Evolutionary conservation across 2,329 filamentous ascomycete genomes (phyloP), one percentile per base, ranked within the genome.

Genomic region (Penicillium glabrum): DNA sequence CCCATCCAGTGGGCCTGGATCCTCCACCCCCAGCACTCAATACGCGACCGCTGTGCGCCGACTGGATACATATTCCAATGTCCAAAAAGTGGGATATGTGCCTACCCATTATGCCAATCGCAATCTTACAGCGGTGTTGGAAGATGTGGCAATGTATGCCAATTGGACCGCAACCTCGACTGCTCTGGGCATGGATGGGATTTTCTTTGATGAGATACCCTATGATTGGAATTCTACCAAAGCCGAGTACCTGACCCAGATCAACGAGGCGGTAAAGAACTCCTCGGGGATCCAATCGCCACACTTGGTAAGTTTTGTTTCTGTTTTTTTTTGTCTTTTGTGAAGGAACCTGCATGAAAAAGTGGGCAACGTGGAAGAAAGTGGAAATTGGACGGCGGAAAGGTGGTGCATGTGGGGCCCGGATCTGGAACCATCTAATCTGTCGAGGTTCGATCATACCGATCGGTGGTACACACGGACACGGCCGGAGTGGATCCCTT

Each of bases 21-120:
- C 49, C 37, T 51, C 49, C 27, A 29, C 49, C 27, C 49, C 49
- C 27, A 16, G 10, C 26, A 51, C 49, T 23, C 49, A 51, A 24
- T 51, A 51, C 31, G 33, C 37, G 37, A 29, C 27, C 7, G 49
- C 49, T 2, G 39, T 51, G 16, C 26, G 27, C n/a, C 37, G 49
- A 44, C 37, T 51, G 49, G 41, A 27, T 19, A 44, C 49, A 7
- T 51, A 44, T 27, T 44, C 49, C 29, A 51, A 51, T 26, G 49
- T 51, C 37, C 49, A 51, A 24, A 51, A 51, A 19, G 39, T 51
- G n/a, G 49, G 49, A 35, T 51, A 51, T 37, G 23, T 51, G 5
- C 49, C 37, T 13, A 51, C 49, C 21, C 9, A 51, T 6, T 51
- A 51, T 51, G 39, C 49, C 16, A 44, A 24, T 2, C 37, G 49